Conservation (phyloP, 1,284 basidiomycete species). For the Cutaneotrichosporon cutaneum region DNA sequence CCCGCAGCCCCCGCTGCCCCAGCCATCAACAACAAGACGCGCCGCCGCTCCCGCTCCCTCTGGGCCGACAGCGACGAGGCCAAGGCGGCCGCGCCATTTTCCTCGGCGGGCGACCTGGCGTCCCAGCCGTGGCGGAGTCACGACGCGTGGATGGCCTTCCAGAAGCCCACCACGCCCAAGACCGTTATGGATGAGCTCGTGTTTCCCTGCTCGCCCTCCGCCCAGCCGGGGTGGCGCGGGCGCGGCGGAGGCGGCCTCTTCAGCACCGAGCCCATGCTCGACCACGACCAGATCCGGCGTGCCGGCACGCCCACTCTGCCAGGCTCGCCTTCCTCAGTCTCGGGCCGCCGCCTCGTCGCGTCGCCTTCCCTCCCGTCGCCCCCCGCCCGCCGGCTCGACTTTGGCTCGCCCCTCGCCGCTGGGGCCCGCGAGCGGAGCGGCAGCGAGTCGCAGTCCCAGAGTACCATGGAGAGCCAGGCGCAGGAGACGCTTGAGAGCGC, state of each 20-base stretch:
- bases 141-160: slow-evolving; percentile 39
- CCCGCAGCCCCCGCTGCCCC: background rate
- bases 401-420: background rate
- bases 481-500: background rate
- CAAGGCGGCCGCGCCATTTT: background rate
- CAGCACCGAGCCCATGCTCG: slow-evolving; percentile 9
- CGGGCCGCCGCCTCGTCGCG: background rate
- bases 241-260: slow-evolving; percentile 25
- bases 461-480: background rate
- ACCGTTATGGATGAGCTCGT: slow-evolving; percentile 15
- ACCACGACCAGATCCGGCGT: slow-evolving; percentile 11
- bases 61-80: slow-evolving; percentile 18
- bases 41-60: slow-evolving; percentile 14
- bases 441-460: background rate
- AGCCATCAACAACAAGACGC: background rate
- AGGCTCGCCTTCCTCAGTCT: background rate
- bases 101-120: background rate
- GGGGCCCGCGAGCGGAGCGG: background rate
- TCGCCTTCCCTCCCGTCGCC: background rate
- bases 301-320: background rate
- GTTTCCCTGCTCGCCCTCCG: slow-evolving; percentile 16
- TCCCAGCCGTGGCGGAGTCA: slow-evolving; percentile 43
- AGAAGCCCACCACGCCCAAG: slow-evolving; percentile 13
- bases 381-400: slow-evolving; percentile 1
- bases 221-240: slow-evolving; percentile 21